These are phyloP conservation scores for Cercospora nicotianae DNA, from an alignment of 2,329 filamentous ascomycete species.

Conservation along the genomic window DNA sequence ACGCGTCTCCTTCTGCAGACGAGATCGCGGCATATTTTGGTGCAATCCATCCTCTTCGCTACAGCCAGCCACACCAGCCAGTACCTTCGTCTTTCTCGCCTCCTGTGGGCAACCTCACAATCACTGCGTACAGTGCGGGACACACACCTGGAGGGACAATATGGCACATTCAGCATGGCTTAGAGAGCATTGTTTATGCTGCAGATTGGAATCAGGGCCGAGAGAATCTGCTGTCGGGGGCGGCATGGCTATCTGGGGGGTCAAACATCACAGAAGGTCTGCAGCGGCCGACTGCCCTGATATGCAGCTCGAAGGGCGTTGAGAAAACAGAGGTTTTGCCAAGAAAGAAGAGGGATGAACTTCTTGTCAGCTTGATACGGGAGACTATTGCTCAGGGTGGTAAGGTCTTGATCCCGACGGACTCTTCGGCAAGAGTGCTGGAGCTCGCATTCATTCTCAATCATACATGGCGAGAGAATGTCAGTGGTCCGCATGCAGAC, in stretches of 20 bases:
- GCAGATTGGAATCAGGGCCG: slow-evolving; percentile 98
- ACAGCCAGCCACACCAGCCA: slow-evolving; percentile 93
- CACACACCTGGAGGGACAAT: slow-evolving; percentile 96
- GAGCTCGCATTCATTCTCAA: slow-evolving; percentile 91
- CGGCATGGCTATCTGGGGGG: slow-evolving; percentile 87
- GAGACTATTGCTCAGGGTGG: slow-evolving; percentile 80
- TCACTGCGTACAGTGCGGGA: slow-evolving; percentile 95
- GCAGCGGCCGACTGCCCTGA: slow-evolving; percentile 86
- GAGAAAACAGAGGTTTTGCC: slow-evolving; percentile 64
- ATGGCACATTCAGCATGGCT: slow-evolving; percentile 96
- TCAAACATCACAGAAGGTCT: slow-evolving; percentile 92
- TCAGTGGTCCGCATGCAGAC: slow-evolving; percentile 39
- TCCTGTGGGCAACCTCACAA: slow-evolving; percentile 83
- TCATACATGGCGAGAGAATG: slow-evolving; percentile 73
- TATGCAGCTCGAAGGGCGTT: slow-evolving; percentile 84
- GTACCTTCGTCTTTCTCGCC: slow-evolving; percentile 83
- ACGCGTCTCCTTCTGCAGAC: slow-evolving; percentile 72
- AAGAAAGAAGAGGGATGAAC: slow-evolving; percentile 78
- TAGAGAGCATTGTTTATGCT: slow-evolving; percentile 96
- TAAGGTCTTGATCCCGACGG: slow-evolving; percentile 88
- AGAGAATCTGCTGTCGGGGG: slow-evolving; percentile 90
- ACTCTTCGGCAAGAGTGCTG: slow-evolving; percentile 90
- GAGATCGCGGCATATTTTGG: slow-evolving; percentile 93
- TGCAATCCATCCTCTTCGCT: slow-evolving; percentile 87
- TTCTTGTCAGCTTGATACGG: slow-evolving; percentile 75